Base-by-base conservation (phyloP, 192 early-diverging fungal genomes). In the Pilobolus umbonatus region DNA sequence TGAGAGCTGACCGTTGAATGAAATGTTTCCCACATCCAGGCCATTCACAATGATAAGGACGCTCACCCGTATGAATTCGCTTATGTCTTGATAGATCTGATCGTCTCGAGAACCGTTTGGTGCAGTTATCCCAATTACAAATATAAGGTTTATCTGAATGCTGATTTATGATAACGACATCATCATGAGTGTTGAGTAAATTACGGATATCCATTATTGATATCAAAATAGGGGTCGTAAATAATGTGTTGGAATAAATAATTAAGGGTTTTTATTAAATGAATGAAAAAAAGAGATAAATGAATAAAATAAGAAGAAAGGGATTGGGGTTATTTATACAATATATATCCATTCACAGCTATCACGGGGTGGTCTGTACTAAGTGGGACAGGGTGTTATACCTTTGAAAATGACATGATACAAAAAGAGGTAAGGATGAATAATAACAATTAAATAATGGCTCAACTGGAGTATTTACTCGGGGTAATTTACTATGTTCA, bases 51-150 rank as follows among this genome's bases (percentile, higher is more conserved):
- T 61, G 73, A 50, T 75, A 78, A 11, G 76, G 76, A 17, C 76
- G 67, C 63, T 80, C 81, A 21, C 77, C 79, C 5, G 77, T 80
- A 46, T 84, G 82, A 43, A 82, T 84, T 38, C 82, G 66, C 29
- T 69, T 52, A 64, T 84, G 82, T 50, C 80, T 61, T 2, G 76
- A 71, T 6, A 84, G 63, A 55, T 84, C 80, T 0, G 76, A 79
- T 9, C 76, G 67, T 55, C 78, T 63, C 14, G 81, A 78, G 60
- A 83, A 83, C 9, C 73, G 42, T 54, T 80, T 80, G 40, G 36
- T 35, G 50, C 81, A 83, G 46, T 66, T 64, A 36, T 42, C 24
- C 76, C 76, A 78, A 26, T 40, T 53, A 43, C 76, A 78, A 40
- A 58, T 66, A 34, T 69, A 74, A 17, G 76, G 76, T 19, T 68